A percentile compares a stretch with the other conserved stretches of the same genome.
phyloP scores from a whole-genome alignment of 129 eudicot species.

The Flaveria trinervia region DNA sequence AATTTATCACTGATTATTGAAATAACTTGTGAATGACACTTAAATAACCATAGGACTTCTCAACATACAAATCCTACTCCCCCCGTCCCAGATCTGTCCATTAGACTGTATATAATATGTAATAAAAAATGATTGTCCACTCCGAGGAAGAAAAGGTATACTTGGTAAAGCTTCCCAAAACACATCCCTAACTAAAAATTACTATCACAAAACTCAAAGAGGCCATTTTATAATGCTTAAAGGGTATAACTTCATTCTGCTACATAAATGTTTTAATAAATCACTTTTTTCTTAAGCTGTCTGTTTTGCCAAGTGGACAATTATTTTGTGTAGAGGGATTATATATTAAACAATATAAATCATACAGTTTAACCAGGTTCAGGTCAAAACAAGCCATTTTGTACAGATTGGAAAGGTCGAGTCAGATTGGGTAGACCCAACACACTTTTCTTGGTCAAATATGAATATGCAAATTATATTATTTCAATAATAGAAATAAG shows the following conservation, averaged over 20 bases:
- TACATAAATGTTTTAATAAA: not conserved
- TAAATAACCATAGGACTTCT: not conserved
- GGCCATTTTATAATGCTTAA: not conserved
- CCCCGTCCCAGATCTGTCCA: not conserved
- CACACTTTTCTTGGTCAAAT: not conserved
- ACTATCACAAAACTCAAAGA: constrained; percentile 4
- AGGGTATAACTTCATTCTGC: not conserved
- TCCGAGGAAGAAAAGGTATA: not conserved
- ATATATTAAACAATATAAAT: not conserved
- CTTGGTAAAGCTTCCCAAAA: not conserved
- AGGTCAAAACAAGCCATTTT: not conserved
- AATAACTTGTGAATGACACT: constrained; percentile 5
- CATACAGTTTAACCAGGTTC: not conserved
- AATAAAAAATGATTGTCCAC: not conserved
- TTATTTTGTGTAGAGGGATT: not conserved
- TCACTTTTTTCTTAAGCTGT: not conserved
- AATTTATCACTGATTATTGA: not conserved
- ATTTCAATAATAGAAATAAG: not conserved
- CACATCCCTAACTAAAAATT: not conserved
- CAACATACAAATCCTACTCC: not conserved
- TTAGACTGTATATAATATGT: not conserved
- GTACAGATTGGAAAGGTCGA: not conserved
- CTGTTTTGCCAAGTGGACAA: not conserved
- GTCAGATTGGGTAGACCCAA: not conserved
- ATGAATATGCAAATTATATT: not conserved